phyloP scores from a whole-genome alignment of 176 grass and related monocot species.

The Carex myosuroides region DNA sequence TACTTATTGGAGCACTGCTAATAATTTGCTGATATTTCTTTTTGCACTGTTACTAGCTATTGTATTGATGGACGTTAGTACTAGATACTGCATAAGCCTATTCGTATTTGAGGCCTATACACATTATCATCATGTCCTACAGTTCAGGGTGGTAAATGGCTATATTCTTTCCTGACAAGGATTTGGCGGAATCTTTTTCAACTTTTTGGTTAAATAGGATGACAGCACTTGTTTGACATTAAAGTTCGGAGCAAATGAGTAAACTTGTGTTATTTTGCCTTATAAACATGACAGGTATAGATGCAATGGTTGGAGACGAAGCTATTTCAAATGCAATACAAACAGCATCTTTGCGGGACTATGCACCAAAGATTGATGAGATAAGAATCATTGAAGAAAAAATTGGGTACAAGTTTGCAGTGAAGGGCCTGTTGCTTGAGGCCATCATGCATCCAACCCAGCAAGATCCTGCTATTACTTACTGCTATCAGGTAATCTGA shows the following conservation, averaged over 20 bases:
- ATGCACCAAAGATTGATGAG: slow-evolving; percentile 39
- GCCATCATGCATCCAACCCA: slow-evolving; percentile 78
- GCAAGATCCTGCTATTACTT: slow-evolving; percentile 52
- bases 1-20: background rate
- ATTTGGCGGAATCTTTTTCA: background rate
- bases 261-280: background rate
- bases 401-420: slow-evolving; percentile 49
- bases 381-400: slow-evolving; percentile 77
- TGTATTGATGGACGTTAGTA: background rate
- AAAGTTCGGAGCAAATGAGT: slow-evolving; percentile 1
- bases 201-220: background rate
- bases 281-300: slow-evolving; percentile 24
- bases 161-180: background rate
- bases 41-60: background rate
- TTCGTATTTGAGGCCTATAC: background rate
- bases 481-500: slow-evolving; percentile 54
- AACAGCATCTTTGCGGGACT: slow-evolving; percentile 47
- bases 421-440: slow-evolving; percentile 70
- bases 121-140: background rate
- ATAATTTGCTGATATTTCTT: background rate
- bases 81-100: background rate
- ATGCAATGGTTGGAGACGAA: slow-evolving; percentile 40
- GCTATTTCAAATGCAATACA: slow-evolving; percentile 41
- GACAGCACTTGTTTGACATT: background rate
- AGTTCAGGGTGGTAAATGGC: background rate